Evolutionary conservation across 495 filamentous ascomycete genomes (phyloP).

Genomic region (Usnea hakonensis): DNA sequence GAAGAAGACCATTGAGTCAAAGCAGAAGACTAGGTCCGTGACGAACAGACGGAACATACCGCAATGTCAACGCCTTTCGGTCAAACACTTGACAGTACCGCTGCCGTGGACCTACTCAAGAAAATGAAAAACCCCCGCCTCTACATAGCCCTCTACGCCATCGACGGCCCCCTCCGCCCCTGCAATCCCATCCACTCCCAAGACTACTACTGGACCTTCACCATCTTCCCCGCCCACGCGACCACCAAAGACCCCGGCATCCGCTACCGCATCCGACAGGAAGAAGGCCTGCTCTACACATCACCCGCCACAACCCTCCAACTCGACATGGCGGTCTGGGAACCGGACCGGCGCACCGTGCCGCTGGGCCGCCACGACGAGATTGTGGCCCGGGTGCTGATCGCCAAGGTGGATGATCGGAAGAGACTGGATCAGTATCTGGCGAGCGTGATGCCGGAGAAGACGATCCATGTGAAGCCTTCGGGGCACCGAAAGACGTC

Average conservation of each 20-base stretch:
- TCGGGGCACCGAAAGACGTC: background rate
- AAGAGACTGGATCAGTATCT: background rate
- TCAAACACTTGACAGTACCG: background rate
- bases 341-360: background rate
- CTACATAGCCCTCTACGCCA: background rate
- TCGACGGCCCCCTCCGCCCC: background rate
- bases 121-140: background rate
- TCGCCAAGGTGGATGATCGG: background rate
- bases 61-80: background rate
- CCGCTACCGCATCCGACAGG: constrained; percentile 1
- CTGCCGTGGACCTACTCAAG: too few species aligned
- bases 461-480: background rate
- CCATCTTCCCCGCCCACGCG: background rate
- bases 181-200: too few species aligned
- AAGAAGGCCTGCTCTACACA: background rate
- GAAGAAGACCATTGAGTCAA: background rate
- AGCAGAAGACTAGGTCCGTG: background rate
- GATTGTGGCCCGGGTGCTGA: background rate
- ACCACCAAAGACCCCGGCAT: background rate
- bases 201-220: background rate
- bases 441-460: background rate
- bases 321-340: background rate
- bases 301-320: background rate
- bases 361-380: background rate
- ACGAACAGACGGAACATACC: background rate